A percentile compares a stretch with the other conserved stretches of the same genome.
These are phyloP conservation scores for Capsella rubella DNA, from an alignment of 441 rosid species.

Conservation along the genomic window DNA sequence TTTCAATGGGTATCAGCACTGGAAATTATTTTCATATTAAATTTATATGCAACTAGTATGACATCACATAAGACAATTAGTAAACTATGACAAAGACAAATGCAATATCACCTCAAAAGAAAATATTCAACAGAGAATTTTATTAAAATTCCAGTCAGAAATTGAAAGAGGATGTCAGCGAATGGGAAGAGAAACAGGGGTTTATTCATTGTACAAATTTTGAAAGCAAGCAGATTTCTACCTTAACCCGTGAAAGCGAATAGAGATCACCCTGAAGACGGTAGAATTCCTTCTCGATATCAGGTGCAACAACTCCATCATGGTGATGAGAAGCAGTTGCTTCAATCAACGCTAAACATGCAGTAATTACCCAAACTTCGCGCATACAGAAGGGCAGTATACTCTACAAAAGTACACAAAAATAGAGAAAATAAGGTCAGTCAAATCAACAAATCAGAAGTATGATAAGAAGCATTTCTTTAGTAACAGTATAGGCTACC, in stretches of 20 bases:
- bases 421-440: slow-evolving; percentile 29
- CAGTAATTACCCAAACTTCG: slow-evolving; percentile 98
- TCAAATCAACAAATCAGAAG: slow-evolving; percentile 40
- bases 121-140: slow-evolving; percentile 3
- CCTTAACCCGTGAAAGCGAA: slow-evolving; percentile 93
- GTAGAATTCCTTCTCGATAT: slow-evolving; percentile 92
- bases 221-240: slow-evolving; percentile 45
- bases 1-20: slow-evolving; percentile 29
- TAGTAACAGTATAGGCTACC: slow-evolving; percentile 54
- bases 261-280: slow-evolving; percentile 96
- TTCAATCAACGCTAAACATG: slow-evolving; percentile 77
- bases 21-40: not conserved
- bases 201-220: slow-evolving; percentile 12
- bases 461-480: slow-evolving; percentile 20
- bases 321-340: slow-evolving; percentile 79
- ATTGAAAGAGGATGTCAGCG: slow-evolving; percentile 8
- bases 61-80: slow-evolving; percentile 25
- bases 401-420: slow-evolving; percentile 54
- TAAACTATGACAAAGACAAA: slow-evolving; percentile 11
- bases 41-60: slow-evolving; percentile 27
- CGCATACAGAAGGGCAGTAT: slow-evolving; percentile 87
- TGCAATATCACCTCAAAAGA: slow-evolving; percentile 20
- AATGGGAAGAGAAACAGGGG: slow-evolving; percentile 26
- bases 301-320: slow-evolving; percentile 71
- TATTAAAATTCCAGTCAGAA: not conserved